Evolutionary conservation across 192 early-diverging fungal species (phyloP).

Genomic region (Dissophora globulifera): DNA sequence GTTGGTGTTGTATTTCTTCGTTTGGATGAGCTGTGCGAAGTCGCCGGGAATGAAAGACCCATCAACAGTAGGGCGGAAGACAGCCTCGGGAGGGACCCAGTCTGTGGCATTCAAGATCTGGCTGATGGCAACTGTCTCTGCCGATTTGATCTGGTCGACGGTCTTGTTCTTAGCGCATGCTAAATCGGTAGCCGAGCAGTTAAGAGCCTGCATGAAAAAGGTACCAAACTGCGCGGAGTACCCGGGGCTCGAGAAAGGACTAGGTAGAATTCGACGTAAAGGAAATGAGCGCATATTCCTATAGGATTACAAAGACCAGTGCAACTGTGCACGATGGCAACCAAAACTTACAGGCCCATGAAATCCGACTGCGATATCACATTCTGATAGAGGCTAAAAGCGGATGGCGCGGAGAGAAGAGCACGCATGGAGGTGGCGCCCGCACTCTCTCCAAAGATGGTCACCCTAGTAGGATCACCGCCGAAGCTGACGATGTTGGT

Average conservation of each 20-base stretch:
- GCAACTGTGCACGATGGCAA: too few relatives aligned
- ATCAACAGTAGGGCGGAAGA: constrained; percentile 40
- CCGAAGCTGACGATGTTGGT: constrained; percentile 74
- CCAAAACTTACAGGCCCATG: constrained; percentile 9
- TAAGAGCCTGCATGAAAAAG: not conserved
- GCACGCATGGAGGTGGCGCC: constrained; percentile 22
- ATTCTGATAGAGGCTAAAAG: constrained; percentile 20
- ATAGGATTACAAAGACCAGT: too few relatives aligned
- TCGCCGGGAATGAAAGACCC: constrained; percentile 34
- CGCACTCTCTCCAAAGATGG: constrained; percentile 62
- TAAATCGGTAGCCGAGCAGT: constrained; percentile 12
- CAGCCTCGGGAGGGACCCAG: constrained; percentile 6
- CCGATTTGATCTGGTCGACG: constrained; percentile 11
- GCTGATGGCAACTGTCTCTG: constrained; percentile 9
- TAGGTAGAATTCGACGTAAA: not conserved
- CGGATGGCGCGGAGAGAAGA: constrained; percentile 21
- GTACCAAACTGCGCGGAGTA: constrained; percentile 1
- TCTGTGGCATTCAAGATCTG: constrained; percentile 6
- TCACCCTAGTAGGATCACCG: constrained; percentile 65
- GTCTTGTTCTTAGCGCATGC: constrained; percentile 28
- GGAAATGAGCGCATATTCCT: too few relatives aligned
- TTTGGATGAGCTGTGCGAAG: constrained; percentile 35
- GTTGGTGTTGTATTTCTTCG: constrained; percentile 43
- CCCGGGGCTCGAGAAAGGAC: constrained; percentile 22
- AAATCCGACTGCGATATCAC: constrained; percentile 23